phyloP scores from a whole-genome alignment of 192 early-diverging fungal species.

The Chytriomyces sp. region DNA sequence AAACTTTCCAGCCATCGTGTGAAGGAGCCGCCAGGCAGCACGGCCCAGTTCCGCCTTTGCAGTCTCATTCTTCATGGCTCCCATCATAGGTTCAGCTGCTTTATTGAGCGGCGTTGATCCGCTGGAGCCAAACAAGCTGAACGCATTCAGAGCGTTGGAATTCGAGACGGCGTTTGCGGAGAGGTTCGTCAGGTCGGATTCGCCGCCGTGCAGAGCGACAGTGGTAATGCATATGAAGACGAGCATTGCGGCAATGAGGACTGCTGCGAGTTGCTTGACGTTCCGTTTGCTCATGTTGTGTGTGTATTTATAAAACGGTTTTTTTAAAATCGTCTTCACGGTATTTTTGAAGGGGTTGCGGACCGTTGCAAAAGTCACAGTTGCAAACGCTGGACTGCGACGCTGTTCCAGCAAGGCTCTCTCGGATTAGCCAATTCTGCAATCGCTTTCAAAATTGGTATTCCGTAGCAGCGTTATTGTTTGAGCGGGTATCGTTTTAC shows the following conservation, averaged over 20 bases:
- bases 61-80: slow-evolving; percentile 75
- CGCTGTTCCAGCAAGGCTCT: too few species aligned
- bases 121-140: not conserved
- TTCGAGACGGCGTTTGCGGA: not conserved
- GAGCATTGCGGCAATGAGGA: slow-evolving; percentile 1
- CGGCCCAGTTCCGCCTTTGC: slow-evolving; percentile 85
- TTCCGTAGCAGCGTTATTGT: too few species aligned
- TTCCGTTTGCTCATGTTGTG: slow-evolving; percentile 9
- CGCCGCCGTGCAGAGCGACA: not conserved
- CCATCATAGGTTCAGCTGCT: slow-evolving; percentile 64
- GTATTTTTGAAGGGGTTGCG: too few species aligned
- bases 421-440: too few species aligned
- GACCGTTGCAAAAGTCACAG: too few species aligned
- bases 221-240: not conserved
- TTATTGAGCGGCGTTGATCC: not conserved
- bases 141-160: not conserved
- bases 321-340: too few species aligned
- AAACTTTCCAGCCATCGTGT: slow-evolving; percentile 90
- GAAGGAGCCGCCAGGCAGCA: slow-evolving; percentile 88
- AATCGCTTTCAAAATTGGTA: too few species aligned
- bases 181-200: slow-evolving; percentile 19
- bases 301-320: too few species aligned
- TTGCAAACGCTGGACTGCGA: too few species aligned
- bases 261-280: slow-evolving; percentile 14
- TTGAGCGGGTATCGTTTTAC: too few species aligned